Base-by-base conservation (phyloP, 106 monocot species). In the Phalaenopsis equestris region DNA sequence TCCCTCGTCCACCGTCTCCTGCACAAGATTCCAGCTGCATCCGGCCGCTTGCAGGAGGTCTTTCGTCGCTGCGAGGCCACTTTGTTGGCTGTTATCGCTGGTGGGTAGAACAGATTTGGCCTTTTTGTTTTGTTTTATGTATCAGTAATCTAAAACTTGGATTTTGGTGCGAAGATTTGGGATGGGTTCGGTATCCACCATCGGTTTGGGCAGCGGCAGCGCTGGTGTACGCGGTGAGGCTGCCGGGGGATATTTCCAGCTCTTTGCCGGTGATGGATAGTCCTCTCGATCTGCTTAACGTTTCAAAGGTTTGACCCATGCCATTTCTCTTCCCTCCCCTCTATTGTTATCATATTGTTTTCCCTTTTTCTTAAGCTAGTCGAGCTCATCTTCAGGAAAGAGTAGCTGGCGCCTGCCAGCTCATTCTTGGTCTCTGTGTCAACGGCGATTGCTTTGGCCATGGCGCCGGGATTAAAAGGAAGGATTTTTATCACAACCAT, bases 181-280 rank as follows among this genome's bases (percentile, higher is more conserved):
- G 88, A 85, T 96, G 93, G 93, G 67, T 90, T 10, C 77, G 76
- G 10, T 87, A 87, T 58, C 78, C 85, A 0, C 91, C 96, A 18
- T 93, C 96, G 6, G 91, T 78, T 38, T 83, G 90, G 91, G 93
- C 96, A 4, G 80, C 78, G 12, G 93, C 93, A 19, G 84, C 91
- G 73, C 83, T 96, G 80, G 77, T 86, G 37, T 85, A 84, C 47
- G 85, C 87, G 18, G 82, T 24, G 5, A n/a, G 64, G 64, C 24
- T 1, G 23, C 64, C 64, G 64, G 64, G 5, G 23, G 9, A 65
- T 5, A 65, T 65, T 14, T 14, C 70, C 39, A 5, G 38, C 12
- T 72, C 36, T 55, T 10, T 39, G 67, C 84, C 42, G 73, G 74
- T 72, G 11, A 55, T 65, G 47, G 77, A 80, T 16, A 67, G 49